phyloP scores from a whole-genome alignment of 208 protist species.

The Leptomonas seymouri region DNA sequence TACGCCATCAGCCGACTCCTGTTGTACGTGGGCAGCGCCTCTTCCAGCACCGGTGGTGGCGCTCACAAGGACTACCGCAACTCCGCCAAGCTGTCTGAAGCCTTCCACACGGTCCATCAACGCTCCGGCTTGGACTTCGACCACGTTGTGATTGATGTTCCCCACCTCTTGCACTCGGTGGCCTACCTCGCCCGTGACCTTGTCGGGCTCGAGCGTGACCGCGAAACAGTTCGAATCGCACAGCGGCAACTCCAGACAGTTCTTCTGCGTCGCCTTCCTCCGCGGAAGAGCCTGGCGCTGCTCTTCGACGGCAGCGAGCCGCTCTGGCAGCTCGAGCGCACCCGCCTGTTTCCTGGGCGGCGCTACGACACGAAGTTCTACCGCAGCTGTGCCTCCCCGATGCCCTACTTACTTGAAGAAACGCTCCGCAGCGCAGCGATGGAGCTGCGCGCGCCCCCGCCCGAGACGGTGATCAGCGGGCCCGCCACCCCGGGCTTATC shows the following conservation, averaged over 20 bases:
- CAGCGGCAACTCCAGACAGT: constrained; percentile 56
- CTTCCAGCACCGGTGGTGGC: not conserved
- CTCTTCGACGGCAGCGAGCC: constrained; percentile 71
- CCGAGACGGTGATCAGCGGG: constrained; percentile 64
- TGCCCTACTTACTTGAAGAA: constrained; percentile 73
- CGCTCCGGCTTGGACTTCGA: constrained; percentile 52
- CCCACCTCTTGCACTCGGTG: constrained; percentile 39
- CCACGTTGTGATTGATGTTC: constrained; percentile 73
- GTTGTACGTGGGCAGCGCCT: not conserved
- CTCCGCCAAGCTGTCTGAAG: constrained; percentile 48
- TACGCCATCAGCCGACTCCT: not conserved
- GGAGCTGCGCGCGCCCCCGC: constrained; percentile 47
- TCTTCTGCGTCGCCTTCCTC: constrained; percentile 59
- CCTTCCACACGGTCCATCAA: constrained; percentile 51
- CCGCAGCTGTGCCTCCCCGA: constrained; percentile 72
- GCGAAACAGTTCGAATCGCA: constrained; percentile 60
- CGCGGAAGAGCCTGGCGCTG: constrained; percentile 65
- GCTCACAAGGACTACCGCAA: constrained; percentile 36
- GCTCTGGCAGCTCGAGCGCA: constrained; percentile 73
- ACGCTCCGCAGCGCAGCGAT: constrained; percentile 40
- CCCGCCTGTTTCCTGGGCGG: constrained; percentile 59
- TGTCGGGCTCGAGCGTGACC: constrained; percentile 63
- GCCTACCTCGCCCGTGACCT: constrained; percentile 65
- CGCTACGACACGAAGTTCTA: constrained; percentile 67
- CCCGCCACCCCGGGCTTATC: constrained; percentile 56